A percentile compares a stretch with the other conserved stretches of the same genome.
phyloP scores from a whole-genome alignment of 2,329 filamentous ascomycete species.

The Exserohilum rostratum region DNA sequence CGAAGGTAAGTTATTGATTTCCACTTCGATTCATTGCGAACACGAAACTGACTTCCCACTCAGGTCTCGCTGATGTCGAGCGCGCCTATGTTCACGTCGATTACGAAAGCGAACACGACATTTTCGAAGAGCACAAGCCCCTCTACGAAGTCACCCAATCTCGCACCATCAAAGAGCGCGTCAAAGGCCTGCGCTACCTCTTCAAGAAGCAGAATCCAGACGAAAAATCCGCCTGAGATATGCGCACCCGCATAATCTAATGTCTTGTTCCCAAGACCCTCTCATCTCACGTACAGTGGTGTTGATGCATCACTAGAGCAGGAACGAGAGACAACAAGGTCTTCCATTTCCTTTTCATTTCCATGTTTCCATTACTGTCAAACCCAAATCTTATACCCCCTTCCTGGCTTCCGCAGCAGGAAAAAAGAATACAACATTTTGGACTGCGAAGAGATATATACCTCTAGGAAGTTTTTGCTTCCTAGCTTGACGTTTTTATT shows the following conservation, averaged over 20 bases:
- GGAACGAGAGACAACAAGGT: too few species aligned
- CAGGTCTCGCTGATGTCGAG: conserved; percentile 45
- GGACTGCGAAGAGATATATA: too few species aligned
- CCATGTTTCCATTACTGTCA: too few species aligned
- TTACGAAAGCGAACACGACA: conserved; percentile 51
- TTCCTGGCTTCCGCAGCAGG: too few species aligned
- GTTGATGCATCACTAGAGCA: too few species aligned
- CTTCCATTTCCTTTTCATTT: too few species aligned
- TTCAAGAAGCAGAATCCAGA: conserved; percentile 21
- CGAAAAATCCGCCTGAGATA: background rate
- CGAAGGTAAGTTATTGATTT: conserved; percentile 51
- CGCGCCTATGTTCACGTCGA: conserved; percentile 59
- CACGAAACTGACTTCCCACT: conserved; percentile 11
- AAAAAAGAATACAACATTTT: too few species aligned
- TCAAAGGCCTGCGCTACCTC: conserved; percentile 32
- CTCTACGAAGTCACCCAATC: conserved; percentile 43
- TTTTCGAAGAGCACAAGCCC: conserved; percentile 49
- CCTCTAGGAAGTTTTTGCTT: too few species aligned
- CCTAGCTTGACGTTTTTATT: too few species aligned
- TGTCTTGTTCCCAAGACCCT: background rate
- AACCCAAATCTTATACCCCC: too few species aligned
- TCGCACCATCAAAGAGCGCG: conserved; percentile 42
- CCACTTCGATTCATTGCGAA: background rate
- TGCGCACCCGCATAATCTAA: background rate
- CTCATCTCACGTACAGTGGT: too few species aligned